These are phyloP conservation scores for Neoboletus subvelutipes DNA, from an alignment of 768 basidiomycete genomes.

Conservation along the genomic window DNA sequence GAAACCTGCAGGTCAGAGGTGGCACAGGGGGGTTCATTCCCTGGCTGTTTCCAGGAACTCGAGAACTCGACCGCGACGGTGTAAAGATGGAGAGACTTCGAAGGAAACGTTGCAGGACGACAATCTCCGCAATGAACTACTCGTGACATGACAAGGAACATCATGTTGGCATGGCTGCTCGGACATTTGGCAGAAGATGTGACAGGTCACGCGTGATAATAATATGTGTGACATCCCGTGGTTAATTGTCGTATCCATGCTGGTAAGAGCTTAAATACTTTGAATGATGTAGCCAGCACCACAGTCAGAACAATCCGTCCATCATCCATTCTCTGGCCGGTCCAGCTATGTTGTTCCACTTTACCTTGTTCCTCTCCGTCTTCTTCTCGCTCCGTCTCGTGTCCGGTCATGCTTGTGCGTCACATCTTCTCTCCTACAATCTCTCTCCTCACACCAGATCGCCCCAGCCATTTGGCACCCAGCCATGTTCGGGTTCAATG, in stretches of 20 bases:
- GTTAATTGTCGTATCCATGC: background rate
- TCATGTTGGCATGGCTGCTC: background rate
- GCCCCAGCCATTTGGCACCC: constrained; percentile 50
- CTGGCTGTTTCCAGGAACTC: constrained; percentile 1
- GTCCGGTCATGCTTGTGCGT: constrained; percentile 20
- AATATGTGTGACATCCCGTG: constrained; percentile 11
- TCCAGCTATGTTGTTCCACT: constrained; percentile 16
- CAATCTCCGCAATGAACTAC: constrained; percentile 19
- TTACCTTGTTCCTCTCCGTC: background rate
- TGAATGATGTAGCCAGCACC: too few relatives aligned
- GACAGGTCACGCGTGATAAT: constrained; percentile 6
- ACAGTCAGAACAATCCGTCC: background rate
- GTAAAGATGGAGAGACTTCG: background rate
- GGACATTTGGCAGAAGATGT: constrained; percentile 2
- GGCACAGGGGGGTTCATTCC: background rate
- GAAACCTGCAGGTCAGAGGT: constrained; percentile 1
- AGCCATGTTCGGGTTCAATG: constrained; percentile 69
- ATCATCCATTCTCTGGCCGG: constrained; percentile 17
- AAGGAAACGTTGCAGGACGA: constrained; percentile 13
- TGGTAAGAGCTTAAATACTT: too few relatives aligned
- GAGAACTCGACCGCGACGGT: background rate
- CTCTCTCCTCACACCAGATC: background rate
- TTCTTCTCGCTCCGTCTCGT: constrained; percentile 9
- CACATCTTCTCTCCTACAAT: too few relatives aligned
- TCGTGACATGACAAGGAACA: background rate